Evolutionary conservation across 257 asterid species (phyloP).

Genomic region (Nicotiana obtusifolia): DNA sequence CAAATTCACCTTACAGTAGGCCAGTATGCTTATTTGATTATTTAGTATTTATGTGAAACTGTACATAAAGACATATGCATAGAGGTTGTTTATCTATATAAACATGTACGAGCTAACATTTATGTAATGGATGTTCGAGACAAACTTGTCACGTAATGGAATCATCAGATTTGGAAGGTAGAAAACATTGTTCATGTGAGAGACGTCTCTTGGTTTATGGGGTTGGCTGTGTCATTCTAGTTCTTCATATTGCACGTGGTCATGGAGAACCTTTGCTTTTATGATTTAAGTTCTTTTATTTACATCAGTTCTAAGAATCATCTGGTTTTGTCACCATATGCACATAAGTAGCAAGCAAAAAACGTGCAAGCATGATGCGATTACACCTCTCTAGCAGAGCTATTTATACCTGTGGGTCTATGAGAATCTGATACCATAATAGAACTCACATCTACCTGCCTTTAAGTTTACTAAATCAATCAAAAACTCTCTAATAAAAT

Average conservation of each 20-base stretch:
- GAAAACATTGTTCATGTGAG: neutral
- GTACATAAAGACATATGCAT: neutral
- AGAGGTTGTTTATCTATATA: neutral
- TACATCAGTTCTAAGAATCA: neutral
- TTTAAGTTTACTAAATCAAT: neutral
- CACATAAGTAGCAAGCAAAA: neutral
- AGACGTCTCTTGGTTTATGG: neutral
- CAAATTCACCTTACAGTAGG: neutral
- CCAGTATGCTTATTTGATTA: neutral
- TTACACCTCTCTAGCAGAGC: neutral
- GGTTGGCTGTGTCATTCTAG: neutral
- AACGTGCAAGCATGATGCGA: neutral
- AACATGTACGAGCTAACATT: neutral
- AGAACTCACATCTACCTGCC: constrained; percentile 1
- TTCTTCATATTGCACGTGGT: neutral
- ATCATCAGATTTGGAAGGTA: neutral
- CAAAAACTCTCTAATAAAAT: neutral
- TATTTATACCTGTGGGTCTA: neutral
- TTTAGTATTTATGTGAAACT: neutral
- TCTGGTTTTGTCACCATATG: neutral
- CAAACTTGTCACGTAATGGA: neutral
- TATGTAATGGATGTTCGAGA: neutral
- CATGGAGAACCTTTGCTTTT: neutral
- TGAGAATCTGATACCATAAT: neutral
- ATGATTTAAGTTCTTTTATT: neutral